These are phyloP conservation scores for Edaphochlamys debaryana DNA, from an alignment of 139 green algal species.

Conservation along the genomic window DNA sequence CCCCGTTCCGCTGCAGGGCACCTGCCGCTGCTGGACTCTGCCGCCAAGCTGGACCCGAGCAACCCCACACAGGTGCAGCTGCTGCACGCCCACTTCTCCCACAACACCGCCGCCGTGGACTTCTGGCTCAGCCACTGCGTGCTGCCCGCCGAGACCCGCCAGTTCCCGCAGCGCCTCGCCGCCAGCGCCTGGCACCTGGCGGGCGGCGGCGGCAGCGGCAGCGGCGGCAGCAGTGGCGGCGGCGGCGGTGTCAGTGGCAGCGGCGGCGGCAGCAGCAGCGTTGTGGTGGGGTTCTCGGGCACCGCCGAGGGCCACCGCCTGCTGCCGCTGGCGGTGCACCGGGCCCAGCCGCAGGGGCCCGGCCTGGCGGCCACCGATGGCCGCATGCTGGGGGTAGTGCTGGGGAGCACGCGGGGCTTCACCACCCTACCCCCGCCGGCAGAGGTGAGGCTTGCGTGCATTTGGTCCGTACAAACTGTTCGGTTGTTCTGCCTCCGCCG, in stretches of 20 bases:
- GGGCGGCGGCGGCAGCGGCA: not conserved
- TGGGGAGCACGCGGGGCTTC: slow-evolving; percentile 35
- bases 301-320: slow-evolving; percentile 71
- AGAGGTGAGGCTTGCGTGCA: no score
- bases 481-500: no score
- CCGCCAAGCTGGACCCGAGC: slow-evolving; percentile 58
- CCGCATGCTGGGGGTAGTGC: slow-evolving; percentile 66
- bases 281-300: slow-evolving; percentile 56
- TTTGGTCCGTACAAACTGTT: no score
- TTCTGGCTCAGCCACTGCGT: slow-evolving; percentile 65
- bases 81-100: slow-evolving; percentile 41
- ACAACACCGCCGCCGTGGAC: slow-evolving; percentile 60
- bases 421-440: not conserved
- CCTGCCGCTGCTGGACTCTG: no score
- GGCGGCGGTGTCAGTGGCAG: not conserved
- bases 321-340: slow-evolving; percentile 60
- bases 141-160: slow-evolving; percentile 46
- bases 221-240: not conserved
- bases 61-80: slow-evolving; percentile 50
- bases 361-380: slow-evolving; percentile 61
- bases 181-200: slow-evolving; percentile 64
- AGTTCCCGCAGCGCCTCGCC: slow-evolving; percentile 55
- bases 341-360: not conserved
- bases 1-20: no score
- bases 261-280: not conserved